phyloP scores from a whole-genome alignment of 2,329 filamentous ascomycete species.

The Eurotiales sp. region DNA sequence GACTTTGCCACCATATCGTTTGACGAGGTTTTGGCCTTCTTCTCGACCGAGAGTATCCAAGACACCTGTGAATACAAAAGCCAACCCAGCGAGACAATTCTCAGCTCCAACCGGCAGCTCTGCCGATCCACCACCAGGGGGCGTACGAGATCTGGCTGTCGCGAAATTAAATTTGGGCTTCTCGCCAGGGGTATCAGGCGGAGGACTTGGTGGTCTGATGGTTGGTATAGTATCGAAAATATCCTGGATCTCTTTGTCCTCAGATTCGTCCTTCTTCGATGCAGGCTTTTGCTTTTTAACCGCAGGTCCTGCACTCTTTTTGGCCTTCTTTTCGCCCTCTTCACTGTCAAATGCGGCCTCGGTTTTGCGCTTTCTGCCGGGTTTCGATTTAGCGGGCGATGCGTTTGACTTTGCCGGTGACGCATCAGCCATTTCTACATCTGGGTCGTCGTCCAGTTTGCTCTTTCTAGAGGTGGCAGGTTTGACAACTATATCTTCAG shows the following conservation, averaged over 20 bases:
- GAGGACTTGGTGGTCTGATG: conserved; percentile 78
- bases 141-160: conserved; percentile 58
- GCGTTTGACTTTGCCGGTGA: conserved; percentile 45
- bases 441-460: conserved; percentile 37
- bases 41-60: conserved; percentile 76
- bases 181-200: conserved; percentile 60
- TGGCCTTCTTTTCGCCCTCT: conserved; percentile 56
- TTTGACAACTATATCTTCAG: conserved; percentile 60
- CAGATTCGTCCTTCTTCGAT: conserved; percentile 63
- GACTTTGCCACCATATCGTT: conserved; percentile 90
- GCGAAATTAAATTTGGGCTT: conserved; percentile 76
- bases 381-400: conserved; percentile 42
- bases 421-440: conserved; percentile 52
- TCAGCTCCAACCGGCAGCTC: conserved; percentile 80
- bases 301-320: conserved; percentile 32
- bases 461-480: conserved; percentile 52
- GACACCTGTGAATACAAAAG: conserved; percentile 93
- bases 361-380: conserved; percentile 55
- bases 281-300: conserved; percentile 52
- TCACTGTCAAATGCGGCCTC: conserved; percentile 51
- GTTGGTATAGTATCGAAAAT: conserved; percentile 86
- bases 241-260: conserved; percentile 70
- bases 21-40: conserved; percentile 80
- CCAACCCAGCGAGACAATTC: conserved; percentile 84
- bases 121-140: conserved; percentile 59